Percentiles rank a stretch among this genome's conserved stretches.
Evolutionary conservation across 106 monocot genomes (phyloP).

Genomic region (Agapanthus africanus): DNA sequence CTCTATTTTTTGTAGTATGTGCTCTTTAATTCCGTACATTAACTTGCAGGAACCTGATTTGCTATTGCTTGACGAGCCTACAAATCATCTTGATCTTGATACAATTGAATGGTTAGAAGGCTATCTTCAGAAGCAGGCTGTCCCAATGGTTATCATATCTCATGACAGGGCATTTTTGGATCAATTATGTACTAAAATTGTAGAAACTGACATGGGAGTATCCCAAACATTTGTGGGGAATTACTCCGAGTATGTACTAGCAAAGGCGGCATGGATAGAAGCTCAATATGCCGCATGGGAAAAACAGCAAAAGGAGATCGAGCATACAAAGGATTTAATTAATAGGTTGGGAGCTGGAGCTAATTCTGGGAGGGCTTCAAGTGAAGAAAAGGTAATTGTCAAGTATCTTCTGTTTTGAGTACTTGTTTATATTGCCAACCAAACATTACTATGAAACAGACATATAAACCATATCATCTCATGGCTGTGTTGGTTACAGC

Average conservation of each 20-base stretch:
- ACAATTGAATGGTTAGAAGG: slow-evolving; percentile 97
- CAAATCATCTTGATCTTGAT: slow-evolving; percentile 97
- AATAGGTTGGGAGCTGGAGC: slow-evolving; percentile 88
- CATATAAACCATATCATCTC: neutral
- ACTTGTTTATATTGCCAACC: too few relatives aligned
- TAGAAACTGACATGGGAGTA: slow-evolving; percentile 96
- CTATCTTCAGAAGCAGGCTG: slow-evolving; percentile 80
- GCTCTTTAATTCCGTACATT: neutral
- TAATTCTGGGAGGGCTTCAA: slow-evolving; percentile 95
- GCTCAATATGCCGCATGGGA: slow-evolving; percentile 90
- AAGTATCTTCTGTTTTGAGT: too few relatives aligned
- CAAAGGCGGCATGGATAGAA: slow-evolving; percentile 74
- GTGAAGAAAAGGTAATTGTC: slow-evolving; percentile 82
- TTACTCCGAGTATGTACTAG: slow-evolving; percentile 78
- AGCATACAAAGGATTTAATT: slow-evolving; percentile 83
- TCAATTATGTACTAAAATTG: slow-evolving; percentile 88
- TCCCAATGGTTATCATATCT: slow-evolving; percentile 97
- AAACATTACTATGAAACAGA: neutral
- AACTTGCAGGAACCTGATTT: slow-evolving; percentile 85
- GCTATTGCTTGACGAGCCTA: slow-evolving; percentile 95
- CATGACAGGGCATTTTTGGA: slow-evolving; percentile 97
- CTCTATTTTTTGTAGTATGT: neutral
- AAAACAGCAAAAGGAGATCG: slow-evolving; percentile 98
- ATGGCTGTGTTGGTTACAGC: neutral
- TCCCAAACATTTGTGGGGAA: slow-evolving; percentile 87